These are phyloP conservation scores for Ilyonectria sp. DNA, from an alignment of 2,329 filamentous ascomycete species.

Conservation along the genomic window DNA sequence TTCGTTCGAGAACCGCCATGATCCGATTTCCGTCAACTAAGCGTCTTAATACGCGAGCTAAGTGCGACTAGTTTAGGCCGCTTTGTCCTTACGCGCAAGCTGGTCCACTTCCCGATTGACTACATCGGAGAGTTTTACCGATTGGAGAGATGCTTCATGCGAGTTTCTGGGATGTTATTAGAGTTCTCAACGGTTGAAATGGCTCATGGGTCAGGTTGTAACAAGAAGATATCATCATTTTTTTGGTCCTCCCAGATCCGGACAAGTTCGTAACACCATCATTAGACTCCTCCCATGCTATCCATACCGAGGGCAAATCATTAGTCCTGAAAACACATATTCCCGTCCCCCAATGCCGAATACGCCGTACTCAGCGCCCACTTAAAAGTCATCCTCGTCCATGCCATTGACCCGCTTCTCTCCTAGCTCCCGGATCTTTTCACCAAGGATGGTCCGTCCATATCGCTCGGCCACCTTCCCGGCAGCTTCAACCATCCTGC, in stretches of 20 bases:
- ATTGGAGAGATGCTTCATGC: background rate
- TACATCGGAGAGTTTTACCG: background rate
- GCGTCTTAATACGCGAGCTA: background rate
- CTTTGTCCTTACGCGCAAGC: conserved; percentile 3
- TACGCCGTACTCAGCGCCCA: background rate
- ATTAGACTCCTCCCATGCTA: background rate
- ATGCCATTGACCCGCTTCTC: conserved; percentile 77
- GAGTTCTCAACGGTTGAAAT: background rate
- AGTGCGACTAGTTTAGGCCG: conserved; percentile 1
- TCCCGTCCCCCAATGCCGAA: background rate
- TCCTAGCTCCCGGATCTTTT: conserved; percentile 91
- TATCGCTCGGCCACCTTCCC: conserved; percentile 91
- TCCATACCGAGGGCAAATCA: background rate
- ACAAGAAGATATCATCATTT: background rate
- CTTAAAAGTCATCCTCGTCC: conserved; percentile 66
- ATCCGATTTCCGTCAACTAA: conserved; percentile 8
- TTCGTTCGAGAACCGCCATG: conserved; percentile 19
- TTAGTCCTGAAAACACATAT: background rate
- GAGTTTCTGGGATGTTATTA: background rate
- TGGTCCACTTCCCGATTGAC: conserved; percentile 14
- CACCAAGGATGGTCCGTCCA: conserved; percentile 82
- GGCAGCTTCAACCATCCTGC: conserved; percentile 93
- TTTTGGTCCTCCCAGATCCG: background rate
- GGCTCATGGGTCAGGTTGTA: background rate
- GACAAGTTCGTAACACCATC: background rate